Conservation (phyloP, 2,329 filamentous ascomycete species). For the Scedosporium dehoogii region DNA sequence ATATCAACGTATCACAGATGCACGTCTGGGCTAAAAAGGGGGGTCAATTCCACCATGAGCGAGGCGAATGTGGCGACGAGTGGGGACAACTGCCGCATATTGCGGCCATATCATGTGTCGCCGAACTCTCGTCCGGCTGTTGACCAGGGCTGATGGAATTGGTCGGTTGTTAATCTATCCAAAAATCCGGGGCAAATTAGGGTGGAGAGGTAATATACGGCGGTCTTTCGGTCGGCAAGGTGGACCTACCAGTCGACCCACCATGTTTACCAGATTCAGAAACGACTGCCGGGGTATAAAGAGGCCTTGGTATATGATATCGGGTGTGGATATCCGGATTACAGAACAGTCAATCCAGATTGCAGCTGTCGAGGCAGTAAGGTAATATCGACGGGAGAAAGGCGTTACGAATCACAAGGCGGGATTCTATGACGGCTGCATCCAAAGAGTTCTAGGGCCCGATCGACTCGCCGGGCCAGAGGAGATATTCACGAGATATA, state of each 20-base stretch:
- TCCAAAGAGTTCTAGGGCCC: not conserved
- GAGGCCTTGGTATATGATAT: not conserved
- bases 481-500: not conserved
- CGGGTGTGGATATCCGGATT: not conserved
- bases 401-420: not conserved
- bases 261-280: not conserved
- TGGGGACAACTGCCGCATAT: conserved; percentile 1
- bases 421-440: not conserved
- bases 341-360: not conserved
- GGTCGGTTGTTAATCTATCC: conserved; percentile 1
- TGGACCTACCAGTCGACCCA: not conserved
- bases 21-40: not conserved
- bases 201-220: not conserved
- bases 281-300: not conserved
- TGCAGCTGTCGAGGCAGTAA: not conserved
- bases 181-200: conserved; percentile 2
- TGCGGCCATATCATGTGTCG: conserved; percentile 2
- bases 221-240: not conserved
- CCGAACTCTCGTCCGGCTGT: not conserved
- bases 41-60: not conserved
- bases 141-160: not conserved
- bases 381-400: not conserved
- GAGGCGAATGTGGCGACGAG: not conserved
- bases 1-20: not conserved
- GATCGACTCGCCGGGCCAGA: not conserved